Evolutionary conservation across 306 rosid species (phyloP).

Genomic region (Prunus fruticosa): DNA sequence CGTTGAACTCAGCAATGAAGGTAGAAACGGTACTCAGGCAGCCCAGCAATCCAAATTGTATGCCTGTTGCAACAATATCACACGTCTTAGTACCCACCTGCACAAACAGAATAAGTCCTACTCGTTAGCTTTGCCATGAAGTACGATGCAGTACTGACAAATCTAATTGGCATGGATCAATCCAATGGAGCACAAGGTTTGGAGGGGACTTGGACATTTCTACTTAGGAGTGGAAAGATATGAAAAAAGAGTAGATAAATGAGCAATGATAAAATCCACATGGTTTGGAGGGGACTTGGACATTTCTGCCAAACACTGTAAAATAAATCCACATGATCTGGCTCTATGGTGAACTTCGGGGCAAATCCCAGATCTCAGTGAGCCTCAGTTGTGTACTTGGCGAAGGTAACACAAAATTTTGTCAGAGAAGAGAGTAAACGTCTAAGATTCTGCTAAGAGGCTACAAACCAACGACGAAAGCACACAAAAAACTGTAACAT

Average conservation of each 20-base stretch:
- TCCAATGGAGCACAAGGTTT: too few species aligned
- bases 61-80: constrained; percentile 52
- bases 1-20: constrained; percentile 77
- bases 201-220: too few species aligned
- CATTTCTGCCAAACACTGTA: too few species aligned
- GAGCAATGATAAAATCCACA: too few species aligned
- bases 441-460: neutral
- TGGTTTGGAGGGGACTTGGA: too few species aligned
- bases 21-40: constrained; percentile 90
- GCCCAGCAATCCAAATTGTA: constrained; percentile 71
- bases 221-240: neutral
- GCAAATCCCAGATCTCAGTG: neutral
- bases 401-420: neutral
- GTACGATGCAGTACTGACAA: too few species aligned
- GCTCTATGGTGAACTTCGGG: neutral
- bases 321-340: neutral
- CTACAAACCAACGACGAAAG: neutral
- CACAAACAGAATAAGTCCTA: neutral
- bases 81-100: constrained; percentile 57
- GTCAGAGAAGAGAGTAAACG: neutral
- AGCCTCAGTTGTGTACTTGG: neutral
- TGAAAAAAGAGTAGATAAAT: neutral
- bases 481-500: neutral
- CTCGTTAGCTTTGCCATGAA: neutral
- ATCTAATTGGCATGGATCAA: neutral